Evolutionary conservation across 2,329 filamentous ascomycete species (phyloP).

Genomic region (Zymoseptoria crescenta): DNA sequence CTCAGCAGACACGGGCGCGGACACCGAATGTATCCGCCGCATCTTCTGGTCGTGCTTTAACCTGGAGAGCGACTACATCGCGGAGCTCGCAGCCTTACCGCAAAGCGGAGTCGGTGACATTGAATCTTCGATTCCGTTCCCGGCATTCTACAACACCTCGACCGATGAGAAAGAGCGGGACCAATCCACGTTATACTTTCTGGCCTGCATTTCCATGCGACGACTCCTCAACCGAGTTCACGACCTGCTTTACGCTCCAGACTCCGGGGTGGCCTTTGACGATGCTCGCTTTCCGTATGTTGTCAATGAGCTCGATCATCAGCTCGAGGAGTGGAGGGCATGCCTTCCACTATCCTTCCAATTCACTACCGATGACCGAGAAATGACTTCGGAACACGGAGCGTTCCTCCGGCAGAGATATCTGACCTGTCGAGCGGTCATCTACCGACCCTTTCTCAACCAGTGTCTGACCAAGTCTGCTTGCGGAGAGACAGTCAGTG

Average conservation of each 20-base stretch:
- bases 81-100: constrained; percentile 7
- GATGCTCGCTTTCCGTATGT: constrained; percentile 11
- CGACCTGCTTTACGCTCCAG: constrained; percentile 9
- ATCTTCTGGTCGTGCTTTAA: constrained; percentile 12
- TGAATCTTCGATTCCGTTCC: constrained; percentile 7
- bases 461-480: constrained; percentile 6
- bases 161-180: constrained; percentile 6
- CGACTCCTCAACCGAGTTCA: constrained; percentile 10
- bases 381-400: constrained; percentile 2
- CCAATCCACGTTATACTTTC: constrained; percentile 8
- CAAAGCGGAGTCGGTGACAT: constrained; percentile 10
- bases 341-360: constrained; percentile 7
- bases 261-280: constrained; percentile 9
- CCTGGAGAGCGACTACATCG: constrained; percentile 9
- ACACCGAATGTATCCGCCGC: constrained; percentile 8
- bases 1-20: constrained; percentile 8
- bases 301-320: constrained; percentile 10
- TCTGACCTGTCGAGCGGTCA: constrained; percentile 10
- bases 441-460: constrained; percentile 8
- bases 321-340: constrained; percentile 10
- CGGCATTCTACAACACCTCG: constrained; percentile 4
- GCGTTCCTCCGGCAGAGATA: constrained; percentile 10
- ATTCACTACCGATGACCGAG: constrained; percentile 2
- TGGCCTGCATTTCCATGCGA: constrained; percentile 12
- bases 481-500: constrained; percentile 1